Base-by-base conservation (phyloP, 2,329 filamentous ascomycete genomes). In the Fusarium sacchari region DNA sequence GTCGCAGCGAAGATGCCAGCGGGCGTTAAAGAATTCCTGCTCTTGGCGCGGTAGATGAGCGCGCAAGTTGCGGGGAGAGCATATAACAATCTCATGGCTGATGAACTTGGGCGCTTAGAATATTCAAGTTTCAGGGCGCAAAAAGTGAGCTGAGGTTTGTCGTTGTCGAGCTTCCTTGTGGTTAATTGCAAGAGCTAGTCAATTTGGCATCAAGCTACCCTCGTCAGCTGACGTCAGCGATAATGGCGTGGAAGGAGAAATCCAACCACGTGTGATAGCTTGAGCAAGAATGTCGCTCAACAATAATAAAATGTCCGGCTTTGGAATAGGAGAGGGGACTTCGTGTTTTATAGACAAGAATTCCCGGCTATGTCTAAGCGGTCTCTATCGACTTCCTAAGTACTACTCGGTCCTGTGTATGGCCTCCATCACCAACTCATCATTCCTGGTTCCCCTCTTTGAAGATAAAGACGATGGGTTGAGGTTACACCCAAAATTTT, bases 21-120 rank as follows among this genome's bases (percentile, higher is more conserved):
- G 0, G 92, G 89, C 2, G 96, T 98, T 43, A 99, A 88, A 30
- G 92, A 95, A 63, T 93, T 92, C 76, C 90, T 91, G 52, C 88
- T 90, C 83, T 89, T 89, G 39, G 93, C 92, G 67, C 93, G 88
- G 76, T 90, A 89, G 62, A 92, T 85, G 74, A 95, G 87, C 67
- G 86, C 86, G 67, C 88, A 76, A 22, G 88, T 92, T 50, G 86
- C 86, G 52, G 90, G 90, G 20, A 87, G 82, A 18, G 90, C 89
- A 76, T 90, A 86, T 56, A 86, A 82, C 57, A 86, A 82, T 80
- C 87, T 90, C 90, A 92, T 92, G 53, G 60, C 58, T 81, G 73
- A 32, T 65, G 49, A 42, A 24, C 43, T 69, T 39, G 26, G 46
- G 67, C 49, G 64, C 72, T 74, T 60, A 49, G 37, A 53, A 39